A percentile compares a stretch with the other conserved stretches of the same genome.
Conservation (phyloP, 352 stramenopile species). For the Phytophthora fragariae region DNA sequence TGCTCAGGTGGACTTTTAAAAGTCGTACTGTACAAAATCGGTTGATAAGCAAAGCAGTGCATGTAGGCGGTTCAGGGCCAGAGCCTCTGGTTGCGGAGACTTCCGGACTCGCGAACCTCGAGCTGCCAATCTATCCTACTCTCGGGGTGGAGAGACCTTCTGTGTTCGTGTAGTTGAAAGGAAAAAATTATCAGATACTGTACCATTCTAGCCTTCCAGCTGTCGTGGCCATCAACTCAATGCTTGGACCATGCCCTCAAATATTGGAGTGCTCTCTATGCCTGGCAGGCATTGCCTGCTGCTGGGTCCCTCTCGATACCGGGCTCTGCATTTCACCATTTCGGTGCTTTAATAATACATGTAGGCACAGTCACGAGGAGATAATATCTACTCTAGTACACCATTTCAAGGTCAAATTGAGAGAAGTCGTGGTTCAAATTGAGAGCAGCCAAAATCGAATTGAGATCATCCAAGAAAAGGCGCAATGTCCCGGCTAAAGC, state of each 20-base stretch:
- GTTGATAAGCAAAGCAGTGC: not conserved
- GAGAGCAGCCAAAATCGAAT: too few species aligned
- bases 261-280: not conserved
- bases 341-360: too few species aligned
- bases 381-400: too few species aligned
- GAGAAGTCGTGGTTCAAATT: too few species aligned
- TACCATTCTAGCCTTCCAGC: conserved; percentile 18
- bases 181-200: not conserved
- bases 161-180: conserved; percentile 6
- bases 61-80: not conserved
- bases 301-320: not conserved
- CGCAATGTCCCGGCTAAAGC: too few species aligned
- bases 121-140: not conserved
- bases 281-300: too few species aligned
- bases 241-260: not conserved
- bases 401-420: too few species aligned
- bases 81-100: conserved; percentile 5
- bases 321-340: not conserved
- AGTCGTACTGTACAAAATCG: not conserved
- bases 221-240: conserved; percentile 3
- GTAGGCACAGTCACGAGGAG: too few species aligned
- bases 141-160: not conserved
- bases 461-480: too few species aligned
- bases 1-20: too few species aligned
- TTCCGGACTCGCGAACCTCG: not conserved